A percentile compares a stretch with the other conserved stretches of the same genome.
These are phyloP conservation scores for Albifimbria verrucaria DNA, from an alignment of 2,329 filamentous ascomycete genomes.

Conservation along the genomic window DNA sequence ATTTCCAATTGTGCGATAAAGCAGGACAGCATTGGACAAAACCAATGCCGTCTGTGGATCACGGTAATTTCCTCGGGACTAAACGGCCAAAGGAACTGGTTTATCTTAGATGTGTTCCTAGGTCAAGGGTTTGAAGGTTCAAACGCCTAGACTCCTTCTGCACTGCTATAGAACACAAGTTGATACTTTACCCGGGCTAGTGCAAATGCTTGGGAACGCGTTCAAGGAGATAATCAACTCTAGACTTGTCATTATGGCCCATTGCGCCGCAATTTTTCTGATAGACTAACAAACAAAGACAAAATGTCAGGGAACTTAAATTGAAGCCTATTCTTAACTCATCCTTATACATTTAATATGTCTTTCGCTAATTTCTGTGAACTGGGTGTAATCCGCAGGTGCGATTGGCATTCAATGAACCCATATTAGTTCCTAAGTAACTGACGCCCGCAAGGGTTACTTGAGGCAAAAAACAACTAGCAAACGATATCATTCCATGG, in stretches of 20 bases:
- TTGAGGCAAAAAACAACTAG: no score
- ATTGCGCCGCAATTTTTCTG: neutral
- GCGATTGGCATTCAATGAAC: no score
- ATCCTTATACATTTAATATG: neutral
- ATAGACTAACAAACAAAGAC: neutral
- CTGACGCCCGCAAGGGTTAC: no score
- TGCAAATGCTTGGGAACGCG: neutral
- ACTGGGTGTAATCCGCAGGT: no score
- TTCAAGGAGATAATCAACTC: neutral
- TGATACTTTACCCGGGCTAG: neutral
- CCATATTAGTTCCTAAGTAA: no score
- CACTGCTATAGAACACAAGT: neutral
- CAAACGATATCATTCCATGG: no score
- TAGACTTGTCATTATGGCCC: neutral
- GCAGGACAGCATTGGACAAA: neutral
- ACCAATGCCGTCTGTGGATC: neutral
- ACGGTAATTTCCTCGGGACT: neutral
- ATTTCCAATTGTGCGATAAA: neutral
- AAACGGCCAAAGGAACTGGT: neutral
- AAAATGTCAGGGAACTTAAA: neutral
- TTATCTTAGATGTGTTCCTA: neutral
- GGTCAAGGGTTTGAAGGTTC: neutral
- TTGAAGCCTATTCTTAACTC: neutral
- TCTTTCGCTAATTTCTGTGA: neutral
- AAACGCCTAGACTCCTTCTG: neutral